These are phyloP conservation scores for Phytopythium boreale DNA, from an alignment of 352 stramenopile species.

Conservation along the genomic window DNA sequence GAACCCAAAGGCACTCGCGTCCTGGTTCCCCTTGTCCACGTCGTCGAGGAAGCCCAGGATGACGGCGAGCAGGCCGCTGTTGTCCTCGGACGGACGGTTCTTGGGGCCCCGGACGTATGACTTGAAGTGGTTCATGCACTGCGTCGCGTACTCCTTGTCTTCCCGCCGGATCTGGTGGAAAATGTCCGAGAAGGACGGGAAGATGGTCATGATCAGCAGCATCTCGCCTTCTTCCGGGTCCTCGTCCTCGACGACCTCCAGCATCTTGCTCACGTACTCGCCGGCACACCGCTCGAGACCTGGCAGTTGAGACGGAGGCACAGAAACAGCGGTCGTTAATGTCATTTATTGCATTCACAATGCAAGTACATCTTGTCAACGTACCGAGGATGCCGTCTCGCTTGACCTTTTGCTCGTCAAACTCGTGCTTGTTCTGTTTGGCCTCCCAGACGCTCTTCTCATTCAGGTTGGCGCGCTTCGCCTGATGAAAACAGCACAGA, in stretches of 20 bases:
- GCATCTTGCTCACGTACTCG: conserved; percentile 87
- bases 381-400: conserved; percentile 75
- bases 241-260: conserved; percentile 77
- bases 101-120: conserved; percentile 80
- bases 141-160: conserved; percentile 78
- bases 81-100: conserved; percentile 76
- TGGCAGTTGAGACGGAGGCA: conserved; percentile 9
- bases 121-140: conserved; percentile 86
- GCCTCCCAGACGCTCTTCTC: conserved; percentile 69
- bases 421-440: conserved; percentile 74
- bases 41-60: conserved; percentile 78
- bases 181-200: conserved; percentile 87
- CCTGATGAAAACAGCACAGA: conserved; percentile 30
- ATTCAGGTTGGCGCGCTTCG: conserved; percentile 53
- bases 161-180: conserved; percentile 79
- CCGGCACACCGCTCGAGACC: conserved; percentile 80
- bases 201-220: conserved; percentile 78
- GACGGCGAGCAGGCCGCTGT: conserved; percentile 64
- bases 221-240: conserved; percentile 80
- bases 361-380: not conserved
- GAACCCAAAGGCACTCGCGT: conserved; percentile 72
- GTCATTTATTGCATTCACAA: too few species aligned
- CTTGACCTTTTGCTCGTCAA: conserved; percentile 81
- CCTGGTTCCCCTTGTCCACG: conserved; percentile 54
- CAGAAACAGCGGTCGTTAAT: not conserved